These are phyloP conservation scores for Gymnopilus dilepis DNA, from an alignment of 768 basidiomycete species.

Conservation along the genomic window DNA sequence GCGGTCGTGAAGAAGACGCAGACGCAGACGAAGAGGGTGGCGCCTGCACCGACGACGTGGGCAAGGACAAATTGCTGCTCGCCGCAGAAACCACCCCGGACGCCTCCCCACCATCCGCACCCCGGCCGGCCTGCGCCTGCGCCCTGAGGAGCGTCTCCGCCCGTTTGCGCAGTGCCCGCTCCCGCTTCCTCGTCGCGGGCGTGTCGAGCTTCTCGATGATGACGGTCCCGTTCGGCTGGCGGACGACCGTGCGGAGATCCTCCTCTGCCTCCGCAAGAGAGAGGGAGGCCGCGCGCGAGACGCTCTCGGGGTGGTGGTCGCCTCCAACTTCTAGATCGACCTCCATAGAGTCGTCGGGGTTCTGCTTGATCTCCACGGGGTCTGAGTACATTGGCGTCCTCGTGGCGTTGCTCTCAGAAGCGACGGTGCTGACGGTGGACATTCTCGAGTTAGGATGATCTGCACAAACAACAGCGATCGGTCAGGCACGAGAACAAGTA, in stretches of 20 bases:
- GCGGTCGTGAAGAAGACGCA: conserved; percentile 4
- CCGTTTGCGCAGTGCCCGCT: conserved; percentile 57
- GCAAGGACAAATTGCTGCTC: conserved; percentile 25
- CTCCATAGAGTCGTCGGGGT: conserved; percentile 19
- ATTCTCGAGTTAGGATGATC: conserved; percentile 48
- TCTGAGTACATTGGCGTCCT: conserved; percentile 27
- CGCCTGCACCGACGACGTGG: conserved; percentile 3
- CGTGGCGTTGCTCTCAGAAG: conserved; percentile 51
- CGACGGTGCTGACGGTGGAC: conserved; percentile 51
- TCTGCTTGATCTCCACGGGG: conserved; percentile 23
- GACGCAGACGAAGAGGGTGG: background rate
- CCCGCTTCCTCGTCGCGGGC: conserved; percentile 65
- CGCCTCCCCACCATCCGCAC: conserved; percentile 3
- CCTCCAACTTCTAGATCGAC: conserved; percentile 4
- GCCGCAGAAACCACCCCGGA: conserved; percentile 17
- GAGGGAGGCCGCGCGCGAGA: conserved; percentile 20
- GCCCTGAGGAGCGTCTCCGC: conserved; percentile 39
- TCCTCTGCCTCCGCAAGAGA: conserved; percentile 15
- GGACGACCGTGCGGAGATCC: conserved; percentile 26
- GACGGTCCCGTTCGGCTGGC: conserved; percentile 37
- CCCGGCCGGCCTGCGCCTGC: conserved; percentile 16
- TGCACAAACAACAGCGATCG: conserved; percentile 17
- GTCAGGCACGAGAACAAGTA: conserved; percentile 2
- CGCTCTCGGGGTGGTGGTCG: background rate
- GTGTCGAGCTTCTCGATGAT: conserved; percentile 78